A percentile compares a stretch with the other conserved stretches of the same genome.
Conservation (phyloP, 805 yeast genomes). For the Candida nemodendra region DNA sequence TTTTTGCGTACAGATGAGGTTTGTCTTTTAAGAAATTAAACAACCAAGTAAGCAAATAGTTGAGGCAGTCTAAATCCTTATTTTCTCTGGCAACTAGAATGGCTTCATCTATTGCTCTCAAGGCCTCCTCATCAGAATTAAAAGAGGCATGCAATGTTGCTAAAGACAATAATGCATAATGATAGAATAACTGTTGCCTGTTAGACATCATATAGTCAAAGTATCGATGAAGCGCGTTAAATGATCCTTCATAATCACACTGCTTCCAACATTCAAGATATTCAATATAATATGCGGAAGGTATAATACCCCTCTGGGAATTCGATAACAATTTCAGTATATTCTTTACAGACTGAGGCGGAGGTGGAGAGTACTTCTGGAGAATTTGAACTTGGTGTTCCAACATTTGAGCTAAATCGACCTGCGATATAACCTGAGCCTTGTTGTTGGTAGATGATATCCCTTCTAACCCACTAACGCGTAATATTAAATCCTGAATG, state of each 20-base stretch:
- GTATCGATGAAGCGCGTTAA: constrained; percentile 55
- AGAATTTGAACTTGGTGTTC: constrained; percentile 52
- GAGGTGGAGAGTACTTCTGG: constrained; percentile 50
- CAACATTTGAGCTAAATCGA: constrained; percentile 48
- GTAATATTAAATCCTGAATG: constrained; percentile 12
- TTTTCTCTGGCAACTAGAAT: constrained; percentile 84
- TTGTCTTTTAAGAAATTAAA: constrained; percentile 65
- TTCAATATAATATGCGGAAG: constrained; percentile 53
- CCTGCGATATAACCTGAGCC: constrained; percentile 44
- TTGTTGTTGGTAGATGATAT: constrained; percentile 8
- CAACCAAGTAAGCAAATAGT: constrained; percentile 72
- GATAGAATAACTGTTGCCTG: constrained; percentile 63
- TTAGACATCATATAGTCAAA: constrained; percentile 77
- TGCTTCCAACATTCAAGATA: constrained; percentile 58
- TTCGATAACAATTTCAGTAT: constrained; percentile 48
- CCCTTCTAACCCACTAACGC: constrained; percentile 7
- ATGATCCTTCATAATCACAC: constrained; percentile 62
- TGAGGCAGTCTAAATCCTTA: constrained; percentile 69
- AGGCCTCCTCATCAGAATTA: constrained; percentile 64
- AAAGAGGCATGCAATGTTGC: constrained; percentile 72
- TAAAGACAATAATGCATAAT: constrained; percentile 69
- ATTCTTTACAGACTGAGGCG: constrained; percentile 42
- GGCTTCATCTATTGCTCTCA: constrained; percentile 82
- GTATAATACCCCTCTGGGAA: constrained; percentile 41
- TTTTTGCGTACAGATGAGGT: constrained; percentile 50